phyloP scores from a whole-genome alignment of 2,329 filamentous ascomycete genomes.

The Pseudocercospora fijiensis region DNA sequence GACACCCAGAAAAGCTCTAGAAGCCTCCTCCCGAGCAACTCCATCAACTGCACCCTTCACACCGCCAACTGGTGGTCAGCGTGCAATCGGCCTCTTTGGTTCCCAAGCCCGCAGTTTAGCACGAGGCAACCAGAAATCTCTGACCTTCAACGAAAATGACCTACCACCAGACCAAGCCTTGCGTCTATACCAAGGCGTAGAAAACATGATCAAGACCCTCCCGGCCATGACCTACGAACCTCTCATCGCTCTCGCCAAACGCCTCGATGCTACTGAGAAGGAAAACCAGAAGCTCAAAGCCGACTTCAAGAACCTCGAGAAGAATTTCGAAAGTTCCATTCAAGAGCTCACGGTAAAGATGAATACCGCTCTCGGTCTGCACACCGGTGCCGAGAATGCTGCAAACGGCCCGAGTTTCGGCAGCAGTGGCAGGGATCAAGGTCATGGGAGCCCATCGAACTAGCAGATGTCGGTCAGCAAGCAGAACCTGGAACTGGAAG shows the following conservation, averaged over 20 bases:
- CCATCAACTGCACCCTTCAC: background rate
- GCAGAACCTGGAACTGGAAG: background rate
- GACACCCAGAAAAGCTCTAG: background rate
- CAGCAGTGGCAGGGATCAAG: background rate
- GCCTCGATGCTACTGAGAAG: background rate
- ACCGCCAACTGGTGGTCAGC: background rate
- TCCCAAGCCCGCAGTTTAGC: constrained; percentile 17
- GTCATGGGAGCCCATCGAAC: background rate
- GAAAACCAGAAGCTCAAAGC: background rate
- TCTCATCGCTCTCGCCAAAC: background rate
- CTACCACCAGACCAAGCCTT: background rate
- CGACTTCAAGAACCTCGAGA: background rate
- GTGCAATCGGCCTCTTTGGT: constrained; percentile 13
- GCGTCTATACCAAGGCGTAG: background rate
- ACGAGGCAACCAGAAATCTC: constrained; percentile 4
- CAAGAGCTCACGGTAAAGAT: background rate
- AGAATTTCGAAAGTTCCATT: background rate
- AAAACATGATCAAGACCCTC: background rate
- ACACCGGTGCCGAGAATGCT: background rate
- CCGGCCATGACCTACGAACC: background rate
- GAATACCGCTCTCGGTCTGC: background rate
- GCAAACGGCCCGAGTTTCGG: background rate
- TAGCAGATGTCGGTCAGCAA: background rate
- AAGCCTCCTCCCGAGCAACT: background rate
- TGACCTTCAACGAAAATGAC: background rate